A percentile compares a stretch with the other conserved stretches of the same genome.
phyloP scores from a whole-genome alignment of 257 asterid species.

The Solanum pinnatisectum region DNA sequence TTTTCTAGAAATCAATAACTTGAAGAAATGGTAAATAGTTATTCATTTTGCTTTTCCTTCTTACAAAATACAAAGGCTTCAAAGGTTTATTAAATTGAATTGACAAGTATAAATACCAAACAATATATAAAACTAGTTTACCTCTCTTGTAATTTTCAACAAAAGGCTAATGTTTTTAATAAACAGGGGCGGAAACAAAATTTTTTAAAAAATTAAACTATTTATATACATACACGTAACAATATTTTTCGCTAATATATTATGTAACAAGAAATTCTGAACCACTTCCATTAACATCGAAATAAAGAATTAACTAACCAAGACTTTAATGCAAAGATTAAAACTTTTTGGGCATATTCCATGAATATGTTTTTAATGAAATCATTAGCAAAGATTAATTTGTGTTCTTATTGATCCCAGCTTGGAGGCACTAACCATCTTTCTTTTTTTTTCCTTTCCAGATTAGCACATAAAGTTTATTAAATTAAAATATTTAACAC shows the following conservation, averaged over 20 bases:
- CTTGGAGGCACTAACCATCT: conserved; percentile 18
- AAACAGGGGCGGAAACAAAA: neutral
- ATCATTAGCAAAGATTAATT: conserved; percentile 11
- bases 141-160: neutral
- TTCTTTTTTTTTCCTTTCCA: neutral
- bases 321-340: neutral
- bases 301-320: neutral
- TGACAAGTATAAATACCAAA: neutral
- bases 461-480: conserved; percentile 1
- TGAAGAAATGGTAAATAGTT: neutral
- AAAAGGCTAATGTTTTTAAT: neutral
- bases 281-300: neutral
- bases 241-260: neutral
- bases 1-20: neutral
- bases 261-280: neutral
- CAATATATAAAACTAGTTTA: neutral
- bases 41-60: neutral
- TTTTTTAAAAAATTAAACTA: neutral
- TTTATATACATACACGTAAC: neutral
- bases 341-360: conserved; percentile 27
- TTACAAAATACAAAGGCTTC: neutral
- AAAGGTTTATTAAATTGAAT: neutral
- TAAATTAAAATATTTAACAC: neutral
- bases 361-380: conserved; percentile 3
- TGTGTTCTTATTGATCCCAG: conserved; percentile 14